These are phyloP conservation scores for Colletotrichum musae DNA, from an alignment of 2,329 filamentous ascomycete species.

Conservation along the genomic window DNA sequence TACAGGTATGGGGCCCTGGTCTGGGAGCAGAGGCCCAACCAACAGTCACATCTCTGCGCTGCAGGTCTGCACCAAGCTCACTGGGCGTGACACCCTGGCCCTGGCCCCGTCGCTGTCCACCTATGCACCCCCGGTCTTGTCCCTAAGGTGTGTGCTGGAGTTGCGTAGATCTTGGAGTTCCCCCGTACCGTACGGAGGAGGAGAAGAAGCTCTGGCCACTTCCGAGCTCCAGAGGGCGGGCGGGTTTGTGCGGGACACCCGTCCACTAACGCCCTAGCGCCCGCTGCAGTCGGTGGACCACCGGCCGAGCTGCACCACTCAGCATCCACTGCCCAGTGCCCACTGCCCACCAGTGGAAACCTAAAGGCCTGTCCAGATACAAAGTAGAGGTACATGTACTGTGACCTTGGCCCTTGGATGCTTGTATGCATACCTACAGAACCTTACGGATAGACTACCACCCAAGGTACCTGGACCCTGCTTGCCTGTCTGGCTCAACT, in stretches of 20 bases:
- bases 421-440: too few relatives aligned
- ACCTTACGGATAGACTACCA: too few relatives aligned
- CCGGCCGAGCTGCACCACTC: conserved; percentile 17
- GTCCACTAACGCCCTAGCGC: conserved; percentile 37
- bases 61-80: neutral
- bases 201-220: conserved; percentile 27
- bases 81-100: neutral
- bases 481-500: too few relatives aligned
- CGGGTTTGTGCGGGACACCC: conserved; percentile 30
- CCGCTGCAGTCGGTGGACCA: conserved; percentile 22
- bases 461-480: too few relatives aligned
- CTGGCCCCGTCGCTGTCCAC: neutral
- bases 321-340: neutral
- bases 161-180: too few relatives aligned
- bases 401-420: too few relatives aligned
- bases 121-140: too few relatives aligned
- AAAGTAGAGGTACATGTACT: too few relatives aligned
- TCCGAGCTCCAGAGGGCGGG: neutral
- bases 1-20: too few relatives aligned
- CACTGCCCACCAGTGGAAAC: too few relatives aligned
- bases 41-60: neutral
- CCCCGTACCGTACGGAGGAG: neutral
- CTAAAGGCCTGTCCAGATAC: too few relatives aligned
- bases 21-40: neutral
- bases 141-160: too few relatives aligned